Conservation (phyloP, 2,329 filamentous ascomycete species). For the Aspergillus fumigatus region DNA sequence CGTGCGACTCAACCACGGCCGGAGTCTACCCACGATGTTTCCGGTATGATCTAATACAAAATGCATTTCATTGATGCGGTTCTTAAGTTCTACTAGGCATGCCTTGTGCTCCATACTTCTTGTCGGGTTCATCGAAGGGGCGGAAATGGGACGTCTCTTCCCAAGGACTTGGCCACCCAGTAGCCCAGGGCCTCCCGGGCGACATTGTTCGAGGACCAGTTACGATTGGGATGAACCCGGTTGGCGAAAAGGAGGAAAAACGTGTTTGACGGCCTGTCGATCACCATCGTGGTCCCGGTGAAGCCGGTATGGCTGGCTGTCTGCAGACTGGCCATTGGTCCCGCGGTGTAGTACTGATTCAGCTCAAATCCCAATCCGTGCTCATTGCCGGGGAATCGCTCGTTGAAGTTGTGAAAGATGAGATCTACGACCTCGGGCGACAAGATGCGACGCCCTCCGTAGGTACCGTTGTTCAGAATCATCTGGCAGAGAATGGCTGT, state of each 20-base stretch:
- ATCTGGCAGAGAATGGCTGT: slow-evolving; percentile 32
- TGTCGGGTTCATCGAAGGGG: background rate
- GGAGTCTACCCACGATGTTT: no score
- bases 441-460: slow-evolving; percentile 25
- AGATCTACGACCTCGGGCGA: slow-evolving; percentile 25
- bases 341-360: slow-evolving; percentile 30
- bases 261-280: slow-evolving; percentile 19
- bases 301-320: slow-evolving; percentile 25
- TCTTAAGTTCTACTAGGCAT: background rate
- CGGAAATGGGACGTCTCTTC: slow-evolving; percentile 17
- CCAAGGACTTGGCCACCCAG: slow-evolving; percentile 19
- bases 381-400: slow-evolving; percentile 21
- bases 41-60: no score
- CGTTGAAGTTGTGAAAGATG: slow-evolving; percentile 33
- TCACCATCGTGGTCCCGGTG: slow-evolving; percentile 23
- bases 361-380: slow-evolving; percentile 31
- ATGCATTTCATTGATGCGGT: no score
- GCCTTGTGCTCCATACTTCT: background rate
- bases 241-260: slow-evolving; percentile 24
- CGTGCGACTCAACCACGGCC: no score
- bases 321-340: slow-evolving; percentile 22
- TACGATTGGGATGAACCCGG: slow-evolving; percentile 21
- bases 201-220: slow-evolving; percentile 18
- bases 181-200: slow-evolving; percentile 20
- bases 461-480: slow-evolving; percentile 37